Evolutionary conservation across 805 yeast species (phyloP), one percentile per base, ranked within the genome.

Genomic region (Myxozyma kluyveri): DNA sequence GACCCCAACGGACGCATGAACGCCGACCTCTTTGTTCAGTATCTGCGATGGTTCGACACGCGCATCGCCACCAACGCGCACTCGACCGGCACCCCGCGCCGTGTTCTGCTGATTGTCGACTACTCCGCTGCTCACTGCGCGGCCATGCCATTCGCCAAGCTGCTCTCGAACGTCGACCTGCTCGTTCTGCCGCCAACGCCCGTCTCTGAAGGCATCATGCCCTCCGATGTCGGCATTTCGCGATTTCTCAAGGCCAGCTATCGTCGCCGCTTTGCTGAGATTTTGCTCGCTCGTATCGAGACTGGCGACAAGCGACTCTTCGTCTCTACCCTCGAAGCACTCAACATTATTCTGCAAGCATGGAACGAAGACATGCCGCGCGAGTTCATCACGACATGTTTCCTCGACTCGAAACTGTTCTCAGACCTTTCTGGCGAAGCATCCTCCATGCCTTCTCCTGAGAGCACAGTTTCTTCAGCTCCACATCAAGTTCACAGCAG

Each of bases 31-130:
- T 56, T 56, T 38, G 24, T 32, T n/a, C 37, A 53, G 14, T 56
- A 56, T 37, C 22, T 56, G 21, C 27, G n/a, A 9, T 56, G 59
- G 60, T 54, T 56, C 39, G 60, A 56, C 26, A 31, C 6, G 4
- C 32, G 19, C 26, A 56, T 56, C 57, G 18, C 27, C 7, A n/a
- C n/a, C 39, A 57, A 56, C 26, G 36, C 6, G 4, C 32, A 17
- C 26, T 52, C 53, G 60, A n/a, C 27, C 7, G 24, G 41, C 4
- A 32, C 19, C 5, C 57, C 57, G 9, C 58, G 60, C 12, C 42
- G 50, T 3, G 59, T 52, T 23, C 27, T 56, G 23, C 37, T 56
- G 24, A 43, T 56, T 19, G 54, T 54, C 10, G 60, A 56, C 49
- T 45, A 49, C 29, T 38, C 50, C 21, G 44, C 37, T 7, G 47